Conservation (phyloP, 2,329 filamentous ascomycete species). For the Penicillium frequentans region DNA sequence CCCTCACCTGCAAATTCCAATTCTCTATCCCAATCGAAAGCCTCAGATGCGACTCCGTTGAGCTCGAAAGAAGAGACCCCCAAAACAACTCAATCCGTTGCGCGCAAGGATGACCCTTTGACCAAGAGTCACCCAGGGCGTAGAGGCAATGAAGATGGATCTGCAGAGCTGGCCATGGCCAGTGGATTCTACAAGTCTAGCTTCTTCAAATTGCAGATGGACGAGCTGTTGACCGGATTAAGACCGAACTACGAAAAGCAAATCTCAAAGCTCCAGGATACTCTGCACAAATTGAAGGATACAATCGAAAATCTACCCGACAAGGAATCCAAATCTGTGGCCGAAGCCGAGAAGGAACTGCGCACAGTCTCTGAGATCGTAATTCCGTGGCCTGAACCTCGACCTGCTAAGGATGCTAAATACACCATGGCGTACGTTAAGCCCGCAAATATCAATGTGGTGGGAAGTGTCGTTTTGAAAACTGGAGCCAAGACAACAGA, state of each 20-base stretch:
- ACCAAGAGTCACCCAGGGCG: constrained; percentile 19
- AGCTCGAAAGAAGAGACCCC: constrained; percentile 34
- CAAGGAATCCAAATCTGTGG: constrained; percentile 52
- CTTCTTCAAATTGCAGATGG: constrained; percentile 67
- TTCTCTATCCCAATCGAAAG: constrained; percentile 9
- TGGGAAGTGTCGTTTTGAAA: constrained; percentile 80
- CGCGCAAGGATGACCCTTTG: constrained; percentile 17
- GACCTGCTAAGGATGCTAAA: constrained; percentile 70
- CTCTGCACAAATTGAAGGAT: constrained; percentile 55
- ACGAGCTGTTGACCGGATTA: constrained; percentile 61
- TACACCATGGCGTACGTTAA: constrained; percentile 79
- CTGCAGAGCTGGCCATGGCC: constrained; percentile 37
- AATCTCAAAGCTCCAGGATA: constrained; percentile 53
- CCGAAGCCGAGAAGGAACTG: constrained; percentile 66
- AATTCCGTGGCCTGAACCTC: constrained; percentile 85
- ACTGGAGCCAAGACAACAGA: constrained; percentile 65
- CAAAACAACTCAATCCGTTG: constrained; percentile 16
- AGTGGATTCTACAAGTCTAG: constrained; percentile 64
- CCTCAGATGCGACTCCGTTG: constrained; percentile 7
- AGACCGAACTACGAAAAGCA: constrained; percentile 60
- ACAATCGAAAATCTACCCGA: constrained; percentile 59
- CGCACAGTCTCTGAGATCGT: constrained; percentile 66
- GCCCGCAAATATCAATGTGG: constrained; percentile 78
- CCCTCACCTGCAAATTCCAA: constrained; percentile 27
- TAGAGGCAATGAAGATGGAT: constrained; percentile 26